Percentiles rank a stretch among this genome's conserved stretches.
phyloP scores from a whole-genome alignment of 2,329 filamentous ascomycete genomes.

The Tolypocladium endophyticum region DNA sequence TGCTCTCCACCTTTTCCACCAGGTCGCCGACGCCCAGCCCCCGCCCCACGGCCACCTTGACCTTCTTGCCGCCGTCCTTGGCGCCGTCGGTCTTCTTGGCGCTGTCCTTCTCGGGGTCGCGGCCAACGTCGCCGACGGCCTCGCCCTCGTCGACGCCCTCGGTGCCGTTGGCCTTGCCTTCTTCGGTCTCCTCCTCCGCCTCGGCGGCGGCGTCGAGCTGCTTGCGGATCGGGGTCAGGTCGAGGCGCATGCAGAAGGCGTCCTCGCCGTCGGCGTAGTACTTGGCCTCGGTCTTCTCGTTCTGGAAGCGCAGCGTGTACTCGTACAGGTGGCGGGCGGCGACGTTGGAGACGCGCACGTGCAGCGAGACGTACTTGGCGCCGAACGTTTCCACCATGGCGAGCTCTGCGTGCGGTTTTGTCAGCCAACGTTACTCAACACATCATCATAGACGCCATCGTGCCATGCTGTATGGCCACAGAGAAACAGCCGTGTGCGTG shows the following conservation, averaged over 20 bases:
- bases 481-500: not conserved
- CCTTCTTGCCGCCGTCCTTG: constrained; percentile 46
- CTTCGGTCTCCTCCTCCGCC: constrained; percentile 7
- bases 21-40: constrained; percentile 67
- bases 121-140: constrained; percentile 56
- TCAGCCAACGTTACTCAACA: not conserved
- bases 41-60: constrained; percentile 78
- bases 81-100: not conserved
- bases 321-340: constrained; percentile 89
- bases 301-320: constrained; percentile 80
- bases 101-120: constrained; percentile 23
- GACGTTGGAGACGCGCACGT: constrained; percentile 88
- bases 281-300: constrained; percentile 75
- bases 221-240: constrained; percentile 54
- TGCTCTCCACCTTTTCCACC: constrained; percentile 58
- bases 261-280: constrained; percentile 98
- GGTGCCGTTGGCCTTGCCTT: constrained; percentile 26
- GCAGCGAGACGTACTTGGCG: constrained; percentile 86
- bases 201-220: constrained; percentile 22
- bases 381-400: constrained; percentile 95
- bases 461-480: too few relatives aligned
- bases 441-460: not conserved
- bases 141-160: constrained; percentile 54
- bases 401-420: constrained; percentile 47
- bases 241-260: constrained; percentile 86